These are phyloP conservation scores for Bipolaris victoriae DNA, from an alignment of 2,329 filamentous ascomycete genomes.

Conservation along the genomic window DNA sequence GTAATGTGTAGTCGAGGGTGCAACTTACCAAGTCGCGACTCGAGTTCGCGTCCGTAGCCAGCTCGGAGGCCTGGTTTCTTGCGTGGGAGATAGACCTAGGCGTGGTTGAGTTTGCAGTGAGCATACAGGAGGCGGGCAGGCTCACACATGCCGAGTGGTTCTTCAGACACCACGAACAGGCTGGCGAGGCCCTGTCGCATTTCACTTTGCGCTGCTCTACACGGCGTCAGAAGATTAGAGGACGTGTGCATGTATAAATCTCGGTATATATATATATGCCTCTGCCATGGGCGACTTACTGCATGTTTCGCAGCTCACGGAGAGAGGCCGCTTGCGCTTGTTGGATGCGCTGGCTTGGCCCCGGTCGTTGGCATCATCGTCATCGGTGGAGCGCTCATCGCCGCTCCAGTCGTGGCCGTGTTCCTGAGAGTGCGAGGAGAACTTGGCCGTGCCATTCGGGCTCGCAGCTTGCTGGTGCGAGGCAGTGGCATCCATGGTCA, in stretches of 20 bases:
- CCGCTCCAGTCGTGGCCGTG: constrained; percentile 46
- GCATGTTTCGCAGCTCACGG: constrained; percentile 67
- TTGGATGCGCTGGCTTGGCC: constrained; percentile 42
- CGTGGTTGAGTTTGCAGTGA: constrained; percentile 8
- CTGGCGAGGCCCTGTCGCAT: constrained; percentile 73
- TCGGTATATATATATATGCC: neutral
- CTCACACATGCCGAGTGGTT: constrained; percentile 66
- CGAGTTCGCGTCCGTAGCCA: constrained; percentile 68
- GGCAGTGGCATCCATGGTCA: constrained; percentile 40
- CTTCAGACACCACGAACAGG: constrained; percentile 74
- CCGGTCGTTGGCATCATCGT: constrained; percentile 48
- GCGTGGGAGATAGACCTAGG: constrained; percentile 66
- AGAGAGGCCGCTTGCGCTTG: constrained; percentile 60
- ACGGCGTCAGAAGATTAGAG: neutral
- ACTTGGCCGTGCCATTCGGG: constrained; percentile 39
- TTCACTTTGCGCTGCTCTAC: constrained; percentile 73
- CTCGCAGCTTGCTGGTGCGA: constrained; percentile 38
- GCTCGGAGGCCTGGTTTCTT: constrained; percentile 70
- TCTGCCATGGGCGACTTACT: constrained; percentile 5
- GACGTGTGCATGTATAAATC: neutral
- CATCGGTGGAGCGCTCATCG: constrained; percentile 50
- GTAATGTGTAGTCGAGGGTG: neutral
- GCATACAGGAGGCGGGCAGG: constrained; percentile 5
- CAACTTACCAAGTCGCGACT: constrained; percentile 61
- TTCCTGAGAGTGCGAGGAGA: constrained; percentile 43